Conservation (phyloP, 495 filamentous ascomycete species). For the Penicillium roqueforti region DNA sequence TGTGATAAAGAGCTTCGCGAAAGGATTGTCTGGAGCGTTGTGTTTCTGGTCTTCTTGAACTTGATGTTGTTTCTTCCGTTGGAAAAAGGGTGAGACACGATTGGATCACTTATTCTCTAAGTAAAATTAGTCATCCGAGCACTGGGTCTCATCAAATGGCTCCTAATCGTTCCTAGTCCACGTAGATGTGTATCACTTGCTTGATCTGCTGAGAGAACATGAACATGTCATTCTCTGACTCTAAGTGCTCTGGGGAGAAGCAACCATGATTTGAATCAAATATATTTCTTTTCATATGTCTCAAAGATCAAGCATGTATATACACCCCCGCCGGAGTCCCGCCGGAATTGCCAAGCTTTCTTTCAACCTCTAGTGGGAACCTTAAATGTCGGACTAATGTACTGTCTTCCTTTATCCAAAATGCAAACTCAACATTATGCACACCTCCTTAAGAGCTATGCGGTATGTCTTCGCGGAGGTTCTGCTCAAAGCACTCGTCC, state of each 20-base stretch:
- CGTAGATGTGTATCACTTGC: neutral
- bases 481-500: too few species aligned
- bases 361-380: neutral
- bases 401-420: too few species aligned
- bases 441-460: too few species aligned
- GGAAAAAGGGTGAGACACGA: neutral
- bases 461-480: too few species aligned
- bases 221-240: neutral
- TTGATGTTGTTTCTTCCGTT: neutral
- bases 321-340: neutral
- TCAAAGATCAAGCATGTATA: too few species aligned
- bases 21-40: neutral
- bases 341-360: too few species aligned
- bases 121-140: too few species aligned
- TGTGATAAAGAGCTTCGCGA: neutral
- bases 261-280: neutral
- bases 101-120: neutral
- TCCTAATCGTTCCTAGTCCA: too few species aligned
- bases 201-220: neutral
- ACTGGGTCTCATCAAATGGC: too few species aligned
- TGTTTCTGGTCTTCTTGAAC: neutral
- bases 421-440: too few species aligned
- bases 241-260: neutral
- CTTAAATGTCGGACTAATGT: too few species aligned
- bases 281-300: neutral